Evolutionary conservation across 2,329 filamentous ascomycete genomes (phyloP).

Genomic region (Volutella citrinella): DNA sequence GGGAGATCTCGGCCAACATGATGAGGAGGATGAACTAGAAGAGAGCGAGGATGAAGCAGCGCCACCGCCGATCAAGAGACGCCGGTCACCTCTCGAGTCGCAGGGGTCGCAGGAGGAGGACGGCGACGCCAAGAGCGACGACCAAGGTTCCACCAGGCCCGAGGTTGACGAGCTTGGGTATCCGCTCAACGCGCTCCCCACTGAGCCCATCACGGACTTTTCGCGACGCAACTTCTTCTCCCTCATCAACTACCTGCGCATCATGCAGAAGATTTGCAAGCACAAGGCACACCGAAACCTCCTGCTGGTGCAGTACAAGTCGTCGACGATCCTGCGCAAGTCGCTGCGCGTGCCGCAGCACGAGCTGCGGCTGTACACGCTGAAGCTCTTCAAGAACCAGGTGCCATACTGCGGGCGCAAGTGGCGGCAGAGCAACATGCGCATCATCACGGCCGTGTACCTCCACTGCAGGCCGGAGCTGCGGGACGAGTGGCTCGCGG

Average conservation of each 20-base stretch:
- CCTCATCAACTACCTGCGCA: slow-evolving; percentile 88
- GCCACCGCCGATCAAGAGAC: slow-evolving; percentile 75
- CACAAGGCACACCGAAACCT: slow-evolving; percentile 93
- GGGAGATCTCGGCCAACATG: slow-evolving; percentile 34
- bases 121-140: slow-evolving; percentile 28
- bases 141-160: slow-evolving; percentile 40
- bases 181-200: slow-evolving; percentile 66
- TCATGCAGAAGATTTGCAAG: slow-evolving; percentile 97
- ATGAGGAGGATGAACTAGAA: slow-evolving; percentile 31
- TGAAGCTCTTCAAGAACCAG: slow-evolving; percentile 98
- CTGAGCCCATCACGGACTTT: slow-evolving; percentile 80
- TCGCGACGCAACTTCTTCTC: slow-evolving; percentile 95
- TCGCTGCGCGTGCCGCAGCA: slow-evolving; percentile 87
- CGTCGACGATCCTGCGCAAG: slow-evolving; percentile 86
- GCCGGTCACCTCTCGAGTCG: slow-evolving; percentile 43
- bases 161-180: slow-evolving; percentile 87
- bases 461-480: slow-evolving; percentile 90
- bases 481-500: slow-evolving; percentile 90
- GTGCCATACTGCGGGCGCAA: slow-evolving; percentile 97
- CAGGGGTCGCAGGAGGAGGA: slow-evolving; percentile 25
- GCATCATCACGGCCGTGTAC: slow-evolving; percentile 95
- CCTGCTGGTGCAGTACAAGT: slow-evolving; percentile 93
- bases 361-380: slow-evolving; percentile 83
- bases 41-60: slow-evolving; percentile 74
- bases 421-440: slow-evolving; percentile 98